Evolutionary conservation across 345 rosid genomes (phyloP), one percentile per base, ranked within the genome.

Genomic region (Eucalyptus marginata): DNA sequence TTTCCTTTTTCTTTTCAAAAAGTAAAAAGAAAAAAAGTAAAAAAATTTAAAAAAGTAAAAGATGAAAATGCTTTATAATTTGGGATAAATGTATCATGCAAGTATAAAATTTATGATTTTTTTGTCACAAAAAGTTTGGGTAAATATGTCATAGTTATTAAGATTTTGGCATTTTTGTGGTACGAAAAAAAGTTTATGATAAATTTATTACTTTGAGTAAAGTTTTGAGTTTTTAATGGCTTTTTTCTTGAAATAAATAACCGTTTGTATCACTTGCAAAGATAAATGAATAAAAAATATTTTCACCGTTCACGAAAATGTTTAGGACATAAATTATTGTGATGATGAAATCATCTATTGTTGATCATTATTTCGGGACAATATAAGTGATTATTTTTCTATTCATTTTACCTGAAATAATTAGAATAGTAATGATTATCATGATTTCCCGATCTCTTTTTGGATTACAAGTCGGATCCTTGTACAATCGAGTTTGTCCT

Each of bases 21-120:
- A 18, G n/a, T n/a, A n/a, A 52, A 7, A 18, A 7, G 0, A 0
- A 18, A 52, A 51, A 52, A 50, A 1, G 3, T 0, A 15, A 16
- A 51, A 49, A 49, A 52, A 7, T 8, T 7, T n/a, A n/a, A n/a
- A 52, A 52, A 52, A 20, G 1, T 18, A 52, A 18, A 52, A 52
- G 2, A 20, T 5, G 4, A 18, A 52, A 20, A 52, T 52, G 5
- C 10, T 52, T 20, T 52, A 20, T 20, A 52, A 20, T 52, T 52
- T 52, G 2, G 0, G 1, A 0, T 52, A 52, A 52, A 52, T 52
- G 0, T 52, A 2, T 8, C 2, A 20, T 20, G 4, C 1, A 52
- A 0, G 0, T 52, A 18, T 52, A 52, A 52, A 52, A 0, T 52
- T 52, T 52, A 52, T 52, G 5, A 52, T 52, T 7, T 52, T 18